phyloP scores from a whole-genome alignment of 495 filamentous ascomycete species.

The Podospora conica region DNA sequence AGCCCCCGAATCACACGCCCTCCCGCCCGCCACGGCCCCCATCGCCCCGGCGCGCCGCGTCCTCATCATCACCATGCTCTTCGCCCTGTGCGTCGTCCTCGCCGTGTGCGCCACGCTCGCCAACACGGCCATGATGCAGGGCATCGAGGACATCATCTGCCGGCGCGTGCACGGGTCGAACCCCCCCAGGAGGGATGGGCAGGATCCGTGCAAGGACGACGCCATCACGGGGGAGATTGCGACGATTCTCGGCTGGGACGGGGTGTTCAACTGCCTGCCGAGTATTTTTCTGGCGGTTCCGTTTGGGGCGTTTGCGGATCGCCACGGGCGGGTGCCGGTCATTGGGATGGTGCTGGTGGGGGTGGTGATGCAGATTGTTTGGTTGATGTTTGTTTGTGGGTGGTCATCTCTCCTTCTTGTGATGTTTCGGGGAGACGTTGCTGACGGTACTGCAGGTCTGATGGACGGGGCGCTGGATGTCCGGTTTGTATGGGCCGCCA shows the following conservation, averaged over 20 bases:
- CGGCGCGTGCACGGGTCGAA: background rate
- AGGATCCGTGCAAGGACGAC: slow-evolving; percentile 4
- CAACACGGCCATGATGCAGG: background rate
- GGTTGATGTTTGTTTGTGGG: background rate
- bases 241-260: background rate
- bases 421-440: background rate
- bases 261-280: background rate
- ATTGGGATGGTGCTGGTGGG: slow-evolving; percentile 1
- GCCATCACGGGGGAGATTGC: background rate
- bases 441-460: background rate
- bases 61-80: background rate
- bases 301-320: slow-evolving; percentile 5
- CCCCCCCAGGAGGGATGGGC: background rate
- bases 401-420: background rate
- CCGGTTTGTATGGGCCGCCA: background rate
- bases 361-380: background rate
- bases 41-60: background rate
- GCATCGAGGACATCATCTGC: slow-evolving; percentile 7
- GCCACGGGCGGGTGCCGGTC: background rate
- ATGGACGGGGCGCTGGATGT: background rate
- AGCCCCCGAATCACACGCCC: background rate
- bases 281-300: background rate
- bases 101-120: background rate
- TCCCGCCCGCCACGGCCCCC: background rate
- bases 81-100: background rate